Evolutionary conservation across 129 eudicot genomes (phyloP).

Genomic region (Centella asiatica): DNA sequence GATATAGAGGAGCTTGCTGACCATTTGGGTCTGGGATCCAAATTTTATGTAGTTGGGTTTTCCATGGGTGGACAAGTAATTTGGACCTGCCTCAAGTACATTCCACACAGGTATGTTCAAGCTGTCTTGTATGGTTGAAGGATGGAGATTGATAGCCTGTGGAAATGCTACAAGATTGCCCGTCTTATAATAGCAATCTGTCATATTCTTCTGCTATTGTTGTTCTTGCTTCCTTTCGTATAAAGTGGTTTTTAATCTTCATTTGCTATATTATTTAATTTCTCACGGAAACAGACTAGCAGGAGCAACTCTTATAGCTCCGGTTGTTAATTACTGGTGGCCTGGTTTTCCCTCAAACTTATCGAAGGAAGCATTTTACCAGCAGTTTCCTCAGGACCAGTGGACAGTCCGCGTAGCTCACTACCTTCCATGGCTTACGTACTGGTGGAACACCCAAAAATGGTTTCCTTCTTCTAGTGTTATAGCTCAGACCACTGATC

Average conservation of each 20-base stretch:
- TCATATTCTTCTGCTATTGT: not conserved
- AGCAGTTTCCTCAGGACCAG: slow-evolving; percentile 27
- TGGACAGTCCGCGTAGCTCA: slow-evolving; percentile 43
- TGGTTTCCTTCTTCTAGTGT: slow-evolving; percentile 29
- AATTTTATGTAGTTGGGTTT: slow-evolving; percentile 52
- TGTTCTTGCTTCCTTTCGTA: not conserved
- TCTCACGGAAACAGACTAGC: slow-evolving; percentile 27
- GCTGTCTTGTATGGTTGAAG: not conserved
- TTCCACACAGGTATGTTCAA: slow-evolving; percentile 62
- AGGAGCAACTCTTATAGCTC: slow-evolving; percentile 35
- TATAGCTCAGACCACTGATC: slow-evolving; percentile 1
- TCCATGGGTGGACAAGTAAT: slow-evolving; percentile 64
- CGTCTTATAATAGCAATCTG: not conserved
- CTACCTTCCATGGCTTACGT: slow-evolving; percentile 35
- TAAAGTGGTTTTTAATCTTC: not conserved
- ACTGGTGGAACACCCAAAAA: slow-evolving; percentile 53
- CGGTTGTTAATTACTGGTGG: slow-evolving; percentile 47
- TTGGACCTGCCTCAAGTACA: slow-evolving; percentile 66
- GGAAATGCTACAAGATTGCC: not conserved
- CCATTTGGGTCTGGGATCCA: slow-evolving; percentile 61
- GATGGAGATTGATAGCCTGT: not conserved
- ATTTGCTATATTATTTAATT: too few relatives aligned
- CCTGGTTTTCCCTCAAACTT: slow-evolving; percentile 28
- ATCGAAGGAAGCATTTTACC: slow-evolving; percentile 14
- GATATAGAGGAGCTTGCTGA: slow-evolving; percentile 87